Percentiles rank a stretch among this genome's conserved stretches.
phyloP scores from a whole-genome alignment of 2,329 filamentous ascomycete species.

The Diaporthe vaccinii region DNA sequence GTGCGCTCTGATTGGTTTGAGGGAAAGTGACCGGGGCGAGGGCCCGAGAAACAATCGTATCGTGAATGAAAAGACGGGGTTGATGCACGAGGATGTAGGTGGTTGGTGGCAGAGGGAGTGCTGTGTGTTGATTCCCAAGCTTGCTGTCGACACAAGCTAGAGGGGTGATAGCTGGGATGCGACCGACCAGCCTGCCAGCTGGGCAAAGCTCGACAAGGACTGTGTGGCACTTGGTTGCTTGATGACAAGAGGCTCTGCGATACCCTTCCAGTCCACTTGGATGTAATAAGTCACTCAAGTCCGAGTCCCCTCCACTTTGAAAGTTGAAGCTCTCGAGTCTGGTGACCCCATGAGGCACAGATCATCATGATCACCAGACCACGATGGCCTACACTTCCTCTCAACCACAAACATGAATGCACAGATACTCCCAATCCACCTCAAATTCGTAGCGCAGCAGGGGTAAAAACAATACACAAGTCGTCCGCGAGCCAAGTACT shows the following conservation, averaged over 20 bases:
- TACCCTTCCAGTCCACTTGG: conserved; percentile 29
- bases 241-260: not conserved
- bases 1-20: not conserved
- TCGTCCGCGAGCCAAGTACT: conserved; percentile 30
- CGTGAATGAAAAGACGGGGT: not conserved
- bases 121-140: conserved; percentile 8
- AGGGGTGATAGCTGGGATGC: not conserved
- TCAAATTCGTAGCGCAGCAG: not conserved
- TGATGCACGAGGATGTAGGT: not conserved
- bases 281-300: not conserved
- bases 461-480: not conserved
- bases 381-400: not conserved
- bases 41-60: not conserved
- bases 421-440: not conserved
- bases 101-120: not conserved
- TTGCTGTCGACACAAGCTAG: not conserved
- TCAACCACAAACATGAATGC: conserved; percentile 1
- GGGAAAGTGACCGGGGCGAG: not conserved
- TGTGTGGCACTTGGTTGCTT: not conserved
- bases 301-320: not conserved
- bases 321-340: not conserved
- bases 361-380: conserved; percentile 17
- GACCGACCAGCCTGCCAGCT: conserved; percentile 15
- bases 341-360: not conserved
- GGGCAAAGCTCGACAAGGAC: conserved; percentile 1